Evolutionary conservation across 1,284 basidiomycete species (phyloP), one percentile per base, ranked within the genome.

Genomic region (Pholiota adiposa): DNA sequence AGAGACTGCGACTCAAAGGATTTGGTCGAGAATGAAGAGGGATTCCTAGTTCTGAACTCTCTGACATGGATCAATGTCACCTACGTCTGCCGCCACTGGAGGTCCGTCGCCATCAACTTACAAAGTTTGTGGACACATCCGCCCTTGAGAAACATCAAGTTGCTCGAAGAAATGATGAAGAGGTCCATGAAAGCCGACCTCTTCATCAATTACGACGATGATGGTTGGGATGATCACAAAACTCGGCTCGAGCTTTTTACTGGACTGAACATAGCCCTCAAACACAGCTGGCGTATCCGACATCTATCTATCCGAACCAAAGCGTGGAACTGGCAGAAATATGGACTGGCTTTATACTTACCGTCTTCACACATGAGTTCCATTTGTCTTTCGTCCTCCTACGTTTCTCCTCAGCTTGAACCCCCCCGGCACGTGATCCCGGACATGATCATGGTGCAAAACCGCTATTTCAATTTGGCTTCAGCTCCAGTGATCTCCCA

Each of bases 151-250:
- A 58, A 58, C 25, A 59, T 61, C 23, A 61, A 36, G 46, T 72
- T 69, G 69, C 61, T 57, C 16, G 53, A 67, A 54, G 67, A 69
- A 56, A 70, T 71, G 68, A 23, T 72, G n/a, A 64, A 60, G 27
- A 66, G 70, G 29, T 72, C 71, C 2, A 70, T 68, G 54, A 69
- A 66, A 65, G 65, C 71, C 11, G 59, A 57, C 41, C 65, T 72
- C 12, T 52, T 50, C 11, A 57, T 72, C 23, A n/a, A n/a, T n/a
- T 62, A 68, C 18, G 62, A 65, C 18, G 62, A 66, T 50, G 21
- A 51, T 48, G 19, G 55, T 18, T 25, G 36, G 16, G 6, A 23
- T 9, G 4, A 33, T 14, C 4, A 5, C 4, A 31, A 4, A 31
- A 5, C 29, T 11, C 4, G 5, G 29, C 5, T 0, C 21, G 31